phyloP scores from a whole-genome alignment of 768 basidiomycete genomes.

The Clavulina sp. region DNA sequence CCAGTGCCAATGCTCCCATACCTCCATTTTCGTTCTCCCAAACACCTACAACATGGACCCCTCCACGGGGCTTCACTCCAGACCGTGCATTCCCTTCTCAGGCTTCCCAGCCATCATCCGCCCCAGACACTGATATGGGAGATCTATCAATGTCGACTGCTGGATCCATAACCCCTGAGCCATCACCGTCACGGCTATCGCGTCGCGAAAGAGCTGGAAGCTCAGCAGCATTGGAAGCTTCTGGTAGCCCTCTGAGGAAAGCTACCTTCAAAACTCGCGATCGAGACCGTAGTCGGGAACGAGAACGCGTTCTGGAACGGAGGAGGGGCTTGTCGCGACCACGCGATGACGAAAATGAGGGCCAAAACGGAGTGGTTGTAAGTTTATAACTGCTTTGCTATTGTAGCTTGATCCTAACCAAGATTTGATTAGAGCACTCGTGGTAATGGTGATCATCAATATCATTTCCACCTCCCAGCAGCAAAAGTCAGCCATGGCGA shows the following conservation, averaged over 20 bases:
- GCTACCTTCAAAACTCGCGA: constrained; percentile 17
- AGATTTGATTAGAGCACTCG: no score
- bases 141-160: background rate
- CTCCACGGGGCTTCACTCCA: background rate
- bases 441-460: no score
- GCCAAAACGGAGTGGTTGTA: constrained; percentile 30
- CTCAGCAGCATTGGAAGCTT: background rate
- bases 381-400: constrained; percentile 17
- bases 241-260: constrained; percentile 33
- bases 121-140: background rate
- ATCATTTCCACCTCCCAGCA: constrained; percentile 65
- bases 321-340: constrained; percentile 11
- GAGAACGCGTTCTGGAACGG: background rate
- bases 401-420: no score
- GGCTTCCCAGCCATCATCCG: no score
- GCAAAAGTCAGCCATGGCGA: constrained; percentile 39
- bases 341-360: constrained; percentile 21
- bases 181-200: background rate
- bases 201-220: background rate
- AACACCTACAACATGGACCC: background rate
- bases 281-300: constrained; percentile 4
- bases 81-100: background rate
- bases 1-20: background rate
- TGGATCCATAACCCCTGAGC: background rate
- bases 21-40: background rate